Evolutionary conservation across 2,329 filamentous ascomycete genomes (phyloP).

Genomic region (Botrytis paeoniae): DNA sequence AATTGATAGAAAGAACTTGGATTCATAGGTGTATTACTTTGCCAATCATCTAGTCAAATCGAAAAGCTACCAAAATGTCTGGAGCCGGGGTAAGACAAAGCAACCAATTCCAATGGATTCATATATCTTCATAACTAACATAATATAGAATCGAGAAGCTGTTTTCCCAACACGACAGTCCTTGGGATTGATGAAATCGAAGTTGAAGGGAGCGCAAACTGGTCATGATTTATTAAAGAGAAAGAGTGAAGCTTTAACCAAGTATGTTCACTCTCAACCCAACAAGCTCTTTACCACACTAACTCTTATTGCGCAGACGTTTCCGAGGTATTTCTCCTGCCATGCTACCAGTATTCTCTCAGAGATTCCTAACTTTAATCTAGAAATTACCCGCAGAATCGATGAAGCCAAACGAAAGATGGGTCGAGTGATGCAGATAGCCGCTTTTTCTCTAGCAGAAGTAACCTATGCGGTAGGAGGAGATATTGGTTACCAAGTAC

Average conservation of each 20-base stretch:
- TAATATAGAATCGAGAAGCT: constrained; percentile 77
- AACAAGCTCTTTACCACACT: constrained; percentile 21
- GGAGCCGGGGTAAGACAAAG: constrained; percentile 47
- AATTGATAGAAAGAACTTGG: neutral
- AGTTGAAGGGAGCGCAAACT: constrained; percentile 89
- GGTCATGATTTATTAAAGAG: constrained; percentile 94
- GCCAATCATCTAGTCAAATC: neutral
- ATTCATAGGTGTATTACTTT: neutral
- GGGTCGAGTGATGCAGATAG: constrained; percentile 98
- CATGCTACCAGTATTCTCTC: neutral
- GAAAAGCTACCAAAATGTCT: constrained; percentile 45
- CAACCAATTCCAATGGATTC: constrained; percentile 20
- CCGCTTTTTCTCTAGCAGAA: constrained; percentile 94
- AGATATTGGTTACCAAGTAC: constrained; percentile 94
- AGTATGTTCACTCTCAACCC: constrained; percentile 54
- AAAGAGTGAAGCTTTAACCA: constrained; percentile 97
- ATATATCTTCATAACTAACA: constrained; percentile 22
- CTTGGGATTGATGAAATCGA: constrained; percentile 93
- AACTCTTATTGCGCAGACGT: constrained; percentile 54
- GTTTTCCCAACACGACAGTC: constrained; percentile 98
- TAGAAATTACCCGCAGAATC: constrained; percentile 93
- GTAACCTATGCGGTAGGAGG: constrained; percentile 96
- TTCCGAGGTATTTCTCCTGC: constrained; percentile 68
- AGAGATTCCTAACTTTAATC: constrained; percentile 15
- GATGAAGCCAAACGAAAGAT: constrained; percentile 99